Percentiles rank a stretch among this genome's conserved stretches.
These are phyloP conservation scores for Colletotrichum chlorophyti DNA, from an alignment of 2,329 filamentous ascomycete species.

Conservation along the genomic window DNA sequence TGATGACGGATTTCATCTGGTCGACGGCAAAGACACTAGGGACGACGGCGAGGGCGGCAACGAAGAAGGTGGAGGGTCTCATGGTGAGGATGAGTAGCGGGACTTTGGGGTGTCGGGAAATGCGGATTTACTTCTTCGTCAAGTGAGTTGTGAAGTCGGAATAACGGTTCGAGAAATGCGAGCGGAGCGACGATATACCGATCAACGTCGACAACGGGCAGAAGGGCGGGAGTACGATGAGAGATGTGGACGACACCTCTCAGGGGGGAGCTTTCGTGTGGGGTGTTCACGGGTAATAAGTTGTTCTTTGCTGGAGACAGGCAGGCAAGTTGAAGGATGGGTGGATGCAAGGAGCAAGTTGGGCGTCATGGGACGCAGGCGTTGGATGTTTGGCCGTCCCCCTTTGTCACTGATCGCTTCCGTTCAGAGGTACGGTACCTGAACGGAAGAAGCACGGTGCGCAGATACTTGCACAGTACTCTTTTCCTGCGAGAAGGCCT, in stretches of 20 bases:
- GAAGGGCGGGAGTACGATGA: slow-evolving; percentile 1
- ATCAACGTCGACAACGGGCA: slow-evolving; percentile 2
- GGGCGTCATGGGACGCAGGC: not conserved
- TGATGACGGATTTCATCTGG: slow-evolving; percentile 74
- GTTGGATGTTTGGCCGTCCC: slow-evolving; percentile 1
- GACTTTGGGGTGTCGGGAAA: not conserved
- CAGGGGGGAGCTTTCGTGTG: slow-evolving; percentile 4
- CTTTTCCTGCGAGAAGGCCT: too few species aligned
- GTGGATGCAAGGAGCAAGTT: slow-evolving; percentile 22
- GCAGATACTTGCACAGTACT: too few species aligned
- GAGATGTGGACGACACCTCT: not conserved
- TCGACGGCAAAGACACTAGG: slow-evolving; percentile 69
- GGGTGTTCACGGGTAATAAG: slow-evolving; percentile 23
- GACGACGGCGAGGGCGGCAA: slow-evolving; percentile 63
- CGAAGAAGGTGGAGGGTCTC: slow-evolving; percentile 64
- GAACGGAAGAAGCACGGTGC: not conserved
- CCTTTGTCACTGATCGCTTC: not conserved
- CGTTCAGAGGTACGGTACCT: too few species aligned
- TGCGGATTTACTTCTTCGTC: too few species aligned
- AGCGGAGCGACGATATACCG: slow-evolving; percentile 5
- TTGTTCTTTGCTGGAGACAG: slow-evolving; percentile 22
- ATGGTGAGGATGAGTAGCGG: slow-evolving; percentile 54
- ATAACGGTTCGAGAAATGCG: not conserved
- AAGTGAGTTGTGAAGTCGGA: too few species aligned
- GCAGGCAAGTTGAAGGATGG: not conserved